Evolutionary conservation across 75 land plant genomes (phyloP), one percentile per base, ranked within the genome.

Genomic region (Sequoia sempervirens): DNA sequence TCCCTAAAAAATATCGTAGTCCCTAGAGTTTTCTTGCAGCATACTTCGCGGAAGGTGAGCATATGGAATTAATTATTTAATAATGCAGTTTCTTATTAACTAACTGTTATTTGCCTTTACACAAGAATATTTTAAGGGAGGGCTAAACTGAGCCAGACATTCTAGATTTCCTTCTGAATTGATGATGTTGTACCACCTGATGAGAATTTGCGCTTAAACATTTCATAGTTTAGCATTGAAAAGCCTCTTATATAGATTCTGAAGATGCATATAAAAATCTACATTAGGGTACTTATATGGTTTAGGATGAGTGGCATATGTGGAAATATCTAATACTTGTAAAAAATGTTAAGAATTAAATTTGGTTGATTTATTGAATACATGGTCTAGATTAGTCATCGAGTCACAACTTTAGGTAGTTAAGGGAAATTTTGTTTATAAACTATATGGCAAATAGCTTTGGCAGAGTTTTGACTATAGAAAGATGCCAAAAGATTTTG

Each of bases 41-140:
- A 88, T 58, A 90, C 91, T 30, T 90, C 90, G 14, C 85, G 90
- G 41, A 88, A 90, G 91, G 91, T 90, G 46, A 23, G 61, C 47
- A 47, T 81, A 38, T 85, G 41, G 36, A 76, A 76, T 3, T 43
- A 20, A 76, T n/a, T 41, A 13, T 40, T 43, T 34, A 76, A 43
- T 9, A 7, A 43, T 40, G 79, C 26, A 76, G n/a, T 76, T 40
- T 20, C 47, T 76, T 40, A 23, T 2, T 43, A 23, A 43, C 46
- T 40, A 23, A 40, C 45, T 23, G 6, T 40, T 9, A 3, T 40
- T 6, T 23, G 13, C 28, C 8, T 40, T 9, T 43, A 23, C 20
- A 8, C 30, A 43, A 76, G 47, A 26, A 76, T 76, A 76, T 76
- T 20, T 26, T 14, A 9, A 40, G 20, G 46, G 12, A 43, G 28